These are phyloP conservation scores for Nannochloris sp. DNA, from an alignment of 139 green algal genomes.

Conservation along the genomic window DNA sequence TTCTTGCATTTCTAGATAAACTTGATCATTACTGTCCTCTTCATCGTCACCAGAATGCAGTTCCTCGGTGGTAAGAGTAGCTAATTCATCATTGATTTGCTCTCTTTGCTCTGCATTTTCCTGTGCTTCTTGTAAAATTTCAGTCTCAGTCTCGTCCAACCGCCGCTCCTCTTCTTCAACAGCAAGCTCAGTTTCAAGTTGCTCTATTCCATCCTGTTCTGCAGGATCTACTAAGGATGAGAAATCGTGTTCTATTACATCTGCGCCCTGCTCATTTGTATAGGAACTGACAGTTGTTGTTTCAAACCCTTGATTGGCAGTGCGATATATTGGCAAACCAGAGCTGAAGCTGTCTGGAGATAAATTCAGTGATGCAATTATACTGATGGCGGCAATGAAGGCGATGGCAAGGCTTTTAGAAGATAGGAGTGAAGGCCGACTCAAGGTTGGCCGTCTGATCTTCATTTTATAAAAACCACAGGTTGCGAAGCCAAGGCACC, in stretches of 20 bases:
- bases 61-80: too few relatives aligned
- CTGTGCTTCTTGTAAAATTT: too few relatives aligned
- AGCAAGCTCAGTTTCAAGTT: background rate
- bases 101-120: too few relatives aligned
- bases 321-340: background rate
- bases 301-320: background rate
- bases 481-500: too few relatives aligned
- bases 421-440: background rate
- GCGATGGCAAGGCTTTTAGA: background rate
- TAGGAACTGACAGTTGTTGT: background rate
- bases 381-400: background rate
- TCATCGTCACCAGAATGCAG: too few relatives aligned
- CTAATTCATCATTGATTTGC: too few relatives aligned
- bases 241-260: background rate
- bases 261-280: background rate
- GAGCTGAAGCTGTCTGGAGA: background rate
- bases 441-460: background rate
- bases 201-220: background rate
- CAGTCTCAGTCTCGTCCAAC: background rate
- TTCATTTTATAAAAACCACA: too few relatives aligned
- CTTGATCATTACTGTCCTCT: too few relatives aligned
- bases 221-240: background rate
- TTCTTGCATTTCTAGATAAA: too few relatives aligned
- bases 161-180: background rate
- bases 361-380: background rate